Base-by-base conservation (phyloP, 345 rosid genomes). In the Salix purpurea region DNA sequence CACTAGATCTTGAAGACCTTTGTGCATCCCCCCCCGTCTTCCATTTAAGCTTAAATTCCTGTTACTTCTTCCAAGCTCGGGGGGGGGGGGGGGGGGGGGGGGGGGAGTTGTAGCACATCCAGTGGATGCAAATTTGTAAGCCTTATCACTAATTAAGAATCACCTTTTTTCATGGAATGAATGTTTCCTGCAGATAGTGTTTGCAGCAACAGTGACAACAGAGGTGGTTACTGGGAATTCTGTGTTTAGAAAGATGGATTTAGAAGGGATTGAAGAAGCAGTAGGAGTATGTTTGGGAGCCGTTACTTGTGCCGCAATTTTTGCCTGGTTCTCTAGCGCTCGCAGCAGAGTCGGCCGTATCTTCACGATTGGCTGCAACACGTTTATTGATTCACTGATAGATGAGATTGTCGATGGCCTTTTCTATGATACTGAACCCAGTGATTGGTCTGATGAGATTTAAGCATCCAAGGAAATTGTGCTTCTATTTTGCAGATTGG, bases 391-490 rank as follows among this genome's bases (percentile, higher is more conserved):
- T 82, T 88, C 97, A 21, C 85, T 95, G 32, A 88, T 95, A 24
- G 97, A 95, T 64, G 97, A 90, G 78, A 88, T 95, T 76, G 85
- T 95, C 1, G 97, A 95, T 64, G 97, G 97, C n/a, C 84, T 95
- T 82, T 95, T 95, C 93, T 93, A 90, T 12, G 97, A 89, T 28
- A 78, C 74, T 1, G 85, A 90, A 61, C 79, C 79, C 34, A 84
- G 74, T 72, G 97, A 91, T 65, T 90, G 94, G 94, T 82, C 91
- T 7, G 97, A 94, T 72, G 94, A 90, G 6, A 60, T 84, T 16
- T 94, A 78, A 23, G 64, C 23, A 58, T 7, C 64, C 1, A 2
- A 58, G 64, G 26, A 19, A 58, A 46, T 15, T n/a, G 64, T 18
- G 64, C 19, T 10, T 6, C 28, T 23, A 6, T 23, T 58, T 58